These are phyloP conservation scores for Lipomyces kockii DNA, from an alignment of 805 yeast genomes.

Conservation along the genomic window DNA sequence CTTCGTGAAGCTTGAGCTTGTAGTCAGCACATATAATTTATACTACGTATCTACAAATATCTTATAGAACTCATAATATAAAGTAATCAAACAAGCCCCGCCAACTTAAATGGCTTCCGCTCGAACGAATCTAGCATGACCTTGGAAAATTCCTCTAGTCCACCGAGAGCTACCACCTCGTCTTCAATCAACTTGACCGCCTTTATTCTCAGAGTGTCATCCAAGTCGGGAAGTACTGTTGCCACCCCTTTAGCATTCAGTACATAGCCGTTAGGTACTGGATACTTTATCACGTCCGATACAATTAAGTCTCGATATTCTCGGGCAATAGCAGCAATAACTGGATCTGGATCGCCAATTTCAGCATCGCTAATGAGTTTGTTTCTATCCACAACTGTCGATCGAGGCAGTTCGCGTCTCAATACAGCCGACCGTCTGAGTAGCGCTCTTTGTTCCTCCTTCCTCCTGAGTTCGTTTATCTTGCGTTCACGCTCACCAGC, in stretches of 20 bases:
- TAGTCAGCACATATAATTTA: too few species aligned
- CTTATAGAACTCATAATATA: not conserved
- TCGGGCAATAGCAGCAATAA: constrained; percentile 27
- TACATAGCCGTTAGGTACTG: constrained; percentile 10
- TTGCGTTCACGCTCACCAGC: constrained; percentile 43
- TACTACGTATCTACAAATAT: not conserved
- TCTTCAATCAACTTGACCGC: constrained; percentile 31
- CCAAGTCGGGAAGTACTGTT: constrained; percentile 35
- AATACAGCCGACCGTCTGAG: constrained; percentile 55
- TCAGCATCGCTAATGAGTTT: constrained; percentile 13
- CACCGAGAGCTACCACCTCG: constrained; percentile 21
- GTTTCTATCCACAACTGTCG: constrained; percentile 25
- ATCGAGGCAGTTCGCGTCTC: constrained; percentile 50
- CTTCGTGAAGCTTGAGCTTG: too few species aligned
- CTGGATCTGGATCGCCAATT: constrained; percentile 20
- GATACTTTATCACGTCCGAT: constrained; percentile 43
- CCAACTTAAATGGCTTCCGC: constrained; percentile 15
- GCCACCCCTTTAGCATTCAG: constrained; percentile 24
- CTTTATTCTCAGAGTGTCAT: constrained; percentile 28
- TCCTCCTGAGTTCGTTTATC: constrained; percentile 32
- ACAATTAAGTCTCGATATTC: constrained; percentile 39
- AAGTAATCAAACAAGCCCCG: constrained; percentile 15
- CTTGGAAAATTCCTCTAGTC: constrained; percentile 19
- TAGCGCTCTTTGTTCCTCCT: constrained; percentile 39
- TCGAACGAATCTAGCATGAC: constrained; percentile 14